Evolutionary conservation across 331 rosid genomes (phyloP), one percentile per base, ranked within the genome.

Genomic region (Pyrus hybrid): DNA sequence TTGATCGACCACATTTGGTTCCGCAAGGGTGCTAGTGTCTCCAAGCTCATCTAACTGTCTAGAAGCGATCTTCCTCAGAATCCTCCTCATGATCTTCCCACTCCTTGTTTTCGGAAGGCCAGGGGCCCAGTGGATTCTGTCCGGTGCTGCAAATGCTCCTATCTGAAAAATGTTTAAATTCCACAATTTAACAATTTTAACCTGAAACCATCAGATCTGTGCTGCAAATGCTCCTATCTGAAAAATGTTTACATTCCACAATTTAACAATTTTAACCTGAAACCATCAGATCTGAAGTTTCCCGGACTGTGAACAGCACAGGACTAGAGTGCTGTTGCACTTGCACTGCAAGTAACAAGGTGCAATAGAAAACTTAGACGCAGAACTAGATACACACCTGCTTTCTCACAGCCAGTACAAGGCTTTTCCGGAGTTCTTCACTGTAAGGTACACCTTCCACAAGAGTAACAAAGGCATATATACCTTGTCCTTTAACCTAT

Each of bases 181-280:
- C 45, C 45, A 37, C 4, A 37, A 37, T 37, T 37, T 37, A 37
- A 37, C 13, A 37, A 37, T 37, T 37, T 37, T 56, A n/a, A 9
- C 62, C 21, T 1, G 62, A 56, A 56, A 56, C 62, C 62, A n/a
- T n/a, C n/a, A n/a, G n/a, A n/a, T n/a, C n/a, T n/a, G 99, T 76
- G 99, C 95, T 29, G 99, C 99, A 84, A 94, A 94, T 20, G 97
- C 99, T 82, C 99, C 99, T 57, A 94, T 94, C 99, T 94, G 96
- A 83, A 86, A 92, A 54, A 58, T 82, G 37, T 22, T 37, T 17
- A 57, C 9, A 22, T 16, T 37, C 45, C 45, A 37, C 4, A 37
- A 37, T 37, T 37, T 37, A 37, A 37, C 13, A 37, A 37, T 37
- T n/a, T 37, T 56, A n/a, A 9, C 62, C 21, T 1, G 62, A 56